Percentiles rank a stretch among this genome's conserved stretches.
Evolutionary conservation across 2,329 filamentous ascomycete genomes (phyloP).

Genomic region (Ascosphaera apis): DNA sequence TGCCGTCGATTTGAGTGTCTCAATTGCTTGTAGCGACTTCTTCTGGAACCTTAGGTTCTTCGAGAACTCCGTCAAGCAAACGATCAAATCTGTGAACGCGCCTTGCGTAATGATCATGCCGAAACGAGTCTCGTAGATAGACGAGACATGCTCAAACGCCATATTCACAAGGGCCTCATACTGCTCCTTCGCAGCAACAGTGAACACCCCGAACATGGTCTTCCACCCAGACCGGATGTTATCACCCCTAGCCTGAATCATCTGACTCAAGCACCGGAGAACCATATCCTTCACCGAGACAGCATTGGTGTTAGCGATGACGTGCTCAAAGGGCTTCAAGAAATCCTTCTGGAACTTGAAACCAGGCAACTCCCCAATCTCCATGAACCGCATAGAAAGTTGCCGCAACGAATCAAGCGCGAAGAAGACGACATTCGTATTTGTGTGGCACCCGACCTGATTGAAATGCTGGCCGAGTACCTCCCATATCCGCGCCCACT

Average conservation of each 20-base stretch:
- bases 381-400: constrained; percentile 95
- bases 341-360: constrained; percentile 99
- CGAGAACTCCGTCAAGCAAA: constrained; percentile 93
- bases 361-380: constrained; percentile 87
- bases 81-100: constrained; percentile 85
- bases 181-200: constrained; percentile 75
- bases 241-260: constrained; percentile 92
- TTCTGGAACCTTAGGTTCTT: constrained; percentile 98
- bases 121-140: constrained; percentile 88
- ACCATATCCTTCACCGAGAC: constrained; percentile 96
- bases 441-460: constrained; percentile 84
- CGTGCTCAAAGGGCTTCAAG: constrained; percentile 91
- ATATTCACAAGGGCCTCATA: constrained; percentile 89
- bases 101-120: constrained; percentile 91
- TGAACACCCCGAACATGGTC: constrained; percentile 98
- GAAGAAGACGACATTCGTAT: constrained; percentile 93
- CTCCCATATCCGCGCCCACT: constrained; percentile 96
- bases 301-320: constrained; percentile 79
- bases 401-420: constrained; percentile 87
- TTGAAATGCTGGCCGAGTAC: constrained; percentile 98
- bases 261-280: constrained; percentile 84
- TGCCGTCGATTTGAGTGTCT: constrained; percentile 80
- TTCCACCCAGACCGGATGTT: constrained; percentile 97
- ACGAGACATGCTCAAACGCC: constrained; percentile 87
- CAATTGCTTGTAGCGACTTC: constrained; percentile 89